These are phyloP conservation scores for Claviceps sp. DNA, from an alignment of 2,329 filamentous ascomycete genomes.

Conservation along the genomic window DNA sequence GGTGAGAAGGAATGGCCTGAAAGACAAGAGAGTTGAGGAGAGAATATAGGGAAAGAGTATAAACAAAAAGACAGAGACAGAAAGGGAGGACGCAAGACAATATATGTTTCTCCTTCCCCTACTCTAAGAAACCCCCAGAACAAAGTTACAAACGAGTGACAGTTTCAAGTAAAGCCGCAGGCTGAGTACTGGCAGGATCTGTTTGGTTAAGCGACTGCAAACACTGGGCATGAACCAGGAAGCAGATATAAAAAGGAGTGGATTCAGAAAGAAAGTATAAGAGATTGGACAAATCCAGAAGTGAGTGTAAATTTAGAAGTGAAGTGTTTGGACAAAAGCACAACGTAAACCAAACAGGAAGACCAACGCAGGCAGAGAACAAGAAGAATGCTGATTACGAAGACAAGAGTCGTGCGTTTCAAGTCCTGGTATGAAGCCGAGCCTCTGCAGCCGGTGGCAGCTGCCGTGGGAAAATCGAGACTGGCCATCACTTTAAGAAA, in stretches of 20 bases:
- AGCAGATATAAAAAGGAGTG: background rate
- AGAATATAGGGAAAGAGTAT: background rate
- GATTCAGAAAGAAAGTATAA: background rate
- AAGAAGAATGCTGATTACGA: background rate
- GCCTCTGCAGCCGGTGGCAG: constrained; percentile 1
- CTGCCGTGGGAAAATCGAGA: background rate
- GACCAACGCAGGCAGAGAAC: background rate
- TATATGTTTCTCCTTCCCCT: background rate
- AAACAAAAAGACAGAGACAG: background rate
- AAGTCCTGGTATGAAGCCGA: background rate
- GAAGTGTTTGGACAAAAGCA: too few relatives aligned
- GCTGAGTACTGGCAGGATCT: background rate
- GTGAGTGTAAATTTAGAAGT: too few relatives aligned
- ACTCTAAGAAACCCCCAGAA: background rate
- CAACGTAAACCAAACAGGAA: too few relatives aligned
- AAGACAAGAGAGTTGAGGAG: background rate
- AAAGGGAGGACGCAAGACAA: background rate
- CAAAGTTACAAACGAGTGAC: background rate
- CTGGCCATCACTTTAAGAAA: too few relatives aligned
- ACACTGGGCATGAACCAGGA: background rate
- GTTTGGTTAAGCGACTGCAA: background rate
- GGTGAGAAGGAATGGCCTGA: background rate
- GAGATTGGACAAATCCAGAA: background rate
- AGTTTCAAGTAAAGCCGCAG: background rate
- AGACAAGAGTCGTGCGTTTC: background rate